Base-by-base conservation (phyloP, 768 basidiomycete genomes). In the Sarcomyxa edulis region DNA sequence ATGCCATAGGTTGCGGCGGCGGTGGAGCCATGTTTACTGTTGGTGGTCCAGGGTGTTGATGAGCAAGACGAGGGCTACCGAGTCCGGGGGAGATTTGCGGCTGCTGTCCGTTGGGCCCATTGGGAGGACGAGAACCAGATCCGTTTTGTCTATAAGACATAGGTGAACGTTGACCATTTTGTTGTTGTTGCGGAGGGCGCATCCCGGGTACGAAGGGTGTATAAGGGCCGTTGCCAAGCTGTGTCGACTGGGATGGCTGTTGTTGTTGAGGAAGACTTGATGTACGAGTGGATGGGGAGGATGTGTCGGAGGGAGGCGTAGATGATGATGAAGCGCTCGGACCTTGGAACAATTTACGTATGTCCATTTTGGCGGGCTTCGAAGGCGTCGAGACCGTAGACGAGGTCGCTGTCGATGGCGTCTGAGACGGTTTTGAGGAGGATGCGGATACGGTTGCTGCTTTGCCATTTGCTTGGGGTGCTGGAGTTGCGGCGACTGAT, bases 51-150 rank as follows among this genome's bases (percentile, higher is more conserved):
- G 68, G 68, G 44, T 76, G 74, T 22, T 76, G 72, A 50, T 73
- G 76, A 20, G 67, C 74, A 55, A 86, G 61, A 46, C 84, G 74
- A 22, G 85, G 86, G 56, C 83, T 86, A 25, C 76, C 62, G 59
- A 83, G 53, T n/a, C 66, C 73, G 4, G 74, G 51, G 27, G 78
- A 66, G 40, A 72, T 66, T 12, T 61, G 56, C 6, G 68, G 61
- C 18, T 76, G 69, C 27, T 72, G 64, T 40, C 69, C 74, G 56
- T 71, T 76, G 38, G 77, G 74, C 30, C 76, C 78, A 48, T 70
- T 71, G 45, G 71, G 69, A 16, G 78, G 69, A 34, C 80, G 72
- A 36, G 74, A 65, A 22, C 67, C 70, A 50, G 53, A 63, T 29
- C 83, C 82, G 51, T 85, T 87, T 33, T 71, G 66, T 21, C 84